Conservation (phyloP, 208 protist species). For the Trypanosoma theileri region DNA sequence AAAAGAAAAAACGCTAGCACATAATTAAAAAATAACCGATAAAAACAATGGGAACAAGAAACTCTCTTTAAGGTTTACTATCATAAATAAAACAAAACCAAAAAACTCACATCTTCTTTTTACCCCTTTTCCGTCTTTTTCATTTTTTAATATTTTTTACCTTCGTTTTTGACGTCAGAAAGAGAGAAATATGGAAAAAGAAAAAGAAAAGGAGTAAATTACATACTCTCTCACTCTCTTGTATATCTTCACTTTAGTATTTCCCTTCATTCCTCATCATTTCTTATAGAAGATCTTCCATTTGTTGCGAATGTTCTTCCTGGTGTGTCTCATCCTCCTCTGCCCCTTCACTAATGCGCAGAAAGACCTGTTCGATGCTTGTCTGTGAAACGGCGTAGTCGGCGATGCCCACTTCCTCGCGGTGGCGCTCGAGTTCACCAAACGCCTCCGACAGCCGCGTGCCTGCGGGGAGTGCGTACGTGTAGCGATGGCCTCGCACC, state of each 20-base stretch:
- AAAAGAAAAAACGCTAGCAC: too few relatives aligned
- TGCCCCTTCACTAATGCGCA: constrained; percentile 69
- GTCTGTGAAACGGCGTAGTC: constrained; percentile 83
- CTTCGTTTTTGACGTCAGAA: background rate
- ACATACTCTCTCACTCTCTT: too few relatives aligned
- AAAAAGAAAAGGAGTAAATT: background rate
- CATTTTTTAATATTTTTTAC: too few relatives aligned
- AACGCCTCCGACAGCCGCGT: constrained; percentile 46
- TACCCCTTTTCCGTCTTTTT: too few relatives aligned
- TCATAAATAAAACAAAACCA: too few relatives aligned
- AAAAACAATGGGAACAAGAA: too few relatives aligned
- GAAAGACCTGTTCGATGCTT: constrained; percentile 88
- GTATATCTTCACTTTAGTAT: too few relatives aligned
- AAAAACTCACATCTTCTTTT: too few relatives aligned
- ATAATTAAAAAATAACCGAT: too few relatives aligned
- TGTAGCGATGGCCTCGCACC: constrained; percentile 38
- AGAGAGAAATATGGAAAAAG: background rate
- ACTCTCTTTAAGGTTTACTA: too few relatives aligned
- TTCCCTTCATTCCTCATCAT: background rate
- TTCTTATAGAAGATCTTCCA: too few relatives aligned
- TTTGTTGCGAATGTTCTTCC: too few relatives aligned
- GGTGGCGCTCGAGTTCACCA: constrained; percentile 41
- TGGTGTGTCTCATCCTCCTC: constrained; percentile 21
- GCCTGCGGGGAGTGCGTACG: constrained; percentile 42
- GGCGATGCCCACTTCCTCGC: constrained; percentile 37